These are phyloP conservation scores for Penicillium griseofulvum DNA, from an alignment of 2,329 filamentous ascomycete genomes.

Conservation along the genomic window DNA sequence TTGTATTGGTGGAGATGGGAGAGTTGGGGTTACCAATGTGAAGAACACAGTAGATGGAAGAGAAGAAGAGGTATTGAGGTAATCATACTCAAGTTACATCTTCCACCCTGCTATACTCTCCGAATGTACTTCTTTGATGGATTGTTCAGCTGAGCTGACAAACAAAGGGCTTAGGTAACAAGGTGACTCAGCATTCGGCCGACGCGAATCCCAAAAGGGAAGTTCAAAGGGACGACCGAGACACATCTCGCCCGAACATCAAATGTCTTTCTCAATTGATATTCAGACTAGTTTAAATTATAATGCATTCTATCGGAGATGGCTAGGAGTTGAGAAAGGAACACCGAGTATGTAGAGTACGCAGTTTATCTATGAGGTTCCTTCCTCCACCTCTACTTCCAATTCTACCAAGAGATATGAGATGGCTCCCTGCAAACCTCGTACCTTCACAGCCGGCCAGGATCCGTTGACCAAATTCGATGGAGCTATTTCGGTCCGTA, in stretches of 20 bases:
- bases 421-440: neutral
- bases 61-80: neutral
- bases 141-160: neutral
- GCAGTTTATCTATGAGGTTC: neutral
- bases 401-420: neutral
- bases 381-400: neutral
- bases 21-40: neutral
- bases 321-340: neutral
- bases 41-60: neutral
- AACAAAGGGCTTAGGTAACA: neutral
- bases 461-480: neutral
- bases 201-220: neutral
- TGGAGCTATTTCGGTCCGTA: neutral
- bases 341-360: neutral
- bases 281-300: neutral
- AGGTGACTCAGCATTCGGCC: slow-evolving; percentile 1
- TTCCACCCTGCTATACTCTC: neutral
- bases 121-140: neutral
- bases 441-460: neutral
- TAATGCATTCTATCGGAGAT: neutral
- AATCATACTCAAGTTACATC: neutral
- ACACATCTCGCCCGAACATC: neutral
- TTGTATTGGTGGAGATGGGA: neutral
- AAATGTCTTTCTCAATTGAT: neutral
- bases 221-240: neutral